Percentiles rank a stretch among this genome's conserved stretches.
Conservation (phyloP, 139 green algal species). For the Coelastrella sp. region DNA sequence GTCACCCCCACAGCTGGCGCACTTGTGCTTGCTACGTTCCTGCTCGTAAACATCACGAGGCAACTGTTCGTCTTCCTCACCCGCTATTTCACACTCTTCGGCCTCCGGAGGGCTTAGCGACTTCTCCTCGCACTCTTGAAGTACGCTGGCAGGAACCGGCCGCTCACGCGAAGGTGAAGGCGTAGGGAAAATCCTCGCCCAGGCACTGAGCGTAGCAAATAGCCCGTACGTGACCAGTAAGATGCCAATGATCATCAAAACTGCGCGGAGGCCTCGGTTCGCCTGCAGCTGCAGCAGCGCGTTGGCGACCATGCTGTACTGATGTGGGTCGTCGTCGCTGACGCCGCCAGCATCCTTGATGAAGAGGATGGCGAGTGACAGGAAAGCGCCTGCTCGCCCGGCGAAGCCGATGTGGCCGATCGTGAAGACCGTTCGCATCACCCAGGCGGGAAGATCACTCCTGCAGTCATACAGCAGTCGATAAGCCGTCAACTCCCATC, state of each 20-base stretch:
- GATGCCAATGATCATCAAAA: conserved; percentile 30
- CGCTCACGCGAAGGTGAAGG: not conserved
- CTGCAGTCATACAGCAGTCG: not conserved
- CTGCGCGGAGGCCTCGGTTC: not conserved
- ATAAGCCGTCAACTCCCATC: not conserved
- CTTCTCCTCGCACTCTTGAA: not conserved
- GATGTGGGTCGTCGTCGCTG: not conserved
- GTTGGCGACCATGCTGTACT: conserved; percentile 29
- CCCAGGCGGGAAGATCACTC: not conserved
- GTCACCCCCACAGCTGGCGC: too few relatives aligned
- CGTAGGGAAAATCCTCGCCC: not conserved
- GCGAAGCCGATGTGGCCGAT: conserved; percentile 41
- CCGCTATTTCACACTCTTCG: not conserved
- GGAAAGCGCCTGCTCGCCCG: conserved; percentile 23
- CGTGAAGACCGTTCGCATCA: not conserved
- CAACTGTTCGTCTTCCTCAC: conserved; percentile 6
- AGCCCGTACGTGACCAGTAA: conserved; percentile 30
- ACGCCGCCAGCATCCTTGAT: conserved; percentile 17
- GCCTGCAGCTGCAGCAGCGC: conserved; percentile 45
- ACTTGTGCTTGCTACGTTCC: too few relatives aligned
- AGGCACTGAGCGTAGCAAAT: conserved; percentile 22
- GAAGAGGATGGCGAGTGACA: conserved; percentile 24
- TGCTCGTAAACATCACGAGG: not conserved
- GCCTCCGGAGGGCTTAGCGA: not conserved
- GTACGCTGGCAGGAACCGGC: not conserved